Evolutionary conservation across 495 filamentous ascomycete genomes (phyloP).

Genomic region (Rhypophila decipiens): DNA sequence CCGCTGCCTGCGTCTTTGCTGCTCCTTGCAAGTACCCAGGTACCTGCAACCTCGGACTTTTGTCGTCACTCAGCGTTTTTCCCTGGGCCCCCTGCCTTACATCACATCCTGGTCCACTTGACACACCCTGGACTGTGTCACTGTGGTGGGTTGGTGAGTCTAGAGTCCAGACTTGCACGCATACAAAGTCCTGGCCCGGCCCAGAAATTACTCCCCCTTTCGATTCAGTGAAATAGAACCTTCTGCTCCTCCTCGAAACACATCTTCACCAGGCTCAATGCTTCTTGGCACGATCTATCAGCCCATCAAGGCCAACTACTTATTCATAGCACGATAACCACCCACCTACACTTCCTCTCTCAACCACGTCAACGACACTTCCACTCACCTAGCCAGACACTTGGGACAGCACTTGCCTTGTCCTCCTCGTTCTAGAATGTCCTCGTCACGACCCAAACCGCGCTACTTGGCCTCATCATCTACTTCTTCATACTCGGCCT

Average conservation of each 20-base stretch:
- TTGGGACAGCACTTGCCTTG: background rate
- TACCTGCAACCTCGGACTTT: too few relatives aligned
- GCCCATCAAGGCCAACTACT: background rate
- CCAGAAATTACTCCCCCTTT: slow-evolving; percentile 13
- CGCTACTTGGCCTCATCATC: slow-evolving; percentile 35
- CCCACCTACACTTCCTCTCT: background rate
- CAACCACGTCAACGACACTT: background rate
- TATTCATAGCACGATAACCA: background rate
- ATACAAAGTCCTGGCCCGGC: slow-evolving; percentile 17
- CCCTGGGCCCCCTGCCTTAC: too few relatives aligned
- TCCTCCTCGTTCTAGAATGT: slow-evolving; percentile 18
- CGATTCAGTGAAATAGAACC: background rate
- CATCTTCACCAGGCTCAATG: too few relatives aligned
- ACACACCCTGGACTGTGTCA: background rate
- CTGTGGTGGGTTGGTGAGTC: slow-evolving; percentile 4
- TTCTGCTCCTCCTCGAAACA: background rate
- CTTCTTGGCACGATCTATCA: too few relatives aligned
- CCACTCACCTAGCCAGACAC: background rate
- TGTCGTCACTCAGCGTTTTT: too few relatives aligned
- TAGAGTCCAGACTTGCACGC: background rate
- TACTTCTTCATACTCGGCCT: slow-evolving; percentile 27
- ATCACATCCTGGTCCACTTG: background rate
- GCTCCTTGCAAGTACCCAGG: background rate
- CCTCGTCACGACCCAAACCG: slow-evolving; percentile 27
- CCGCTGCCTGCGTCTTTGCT: background rate